Percentiles rank a stretch among this genome's conserved stretches.
Conservation (phyloP, 176 grass and related monocot genomes). For the Carex littledalei region DNA sequence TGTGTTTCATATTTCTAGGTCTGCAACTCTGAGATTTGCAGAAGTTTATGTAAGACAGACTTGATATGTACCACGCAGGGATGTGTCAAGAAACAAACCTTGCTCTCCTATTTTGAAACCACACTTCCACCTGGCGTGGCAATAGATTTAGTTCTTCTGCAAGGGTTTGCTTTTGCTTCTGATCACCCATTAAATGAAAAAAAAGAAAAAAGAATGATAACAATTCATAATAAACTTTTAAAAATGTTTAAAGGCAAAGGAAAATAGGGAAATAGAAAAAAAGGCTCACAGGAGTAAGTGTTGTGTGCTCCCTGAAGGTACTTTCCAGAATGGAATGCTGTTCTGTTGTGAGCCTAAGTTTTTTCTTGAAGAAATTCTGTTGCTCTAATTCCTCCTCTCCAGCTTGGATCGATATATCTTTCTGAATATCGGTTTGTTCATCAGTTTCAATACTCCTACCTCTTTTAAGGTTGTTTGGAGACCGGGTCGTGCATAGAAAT, state of each 20-base stretch:
- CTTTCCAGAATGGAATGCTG: conserved; percentile 4
- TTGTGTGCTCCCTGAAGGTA: conserved; percentile 65
- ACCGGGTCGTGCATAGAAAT: background rate
- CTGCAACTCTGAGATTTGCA: background rate
- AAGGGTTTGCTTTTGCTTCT: conserved; percentile 76
- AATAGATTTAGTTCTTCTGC: conserved; percentile 69
- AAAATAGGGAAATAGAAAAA: background rate
- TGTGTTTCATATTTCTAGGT: background rate
- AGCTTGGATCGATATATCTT: background rate
- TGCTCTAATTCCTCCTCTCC: conserved; percentile 18
- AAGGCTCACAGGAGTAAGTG: conserved; percentile 57
- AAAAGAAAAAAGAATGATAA: background rate
- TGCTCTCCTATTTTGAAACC: conserved; percentile 97
- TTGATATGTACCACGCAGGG: background rate
- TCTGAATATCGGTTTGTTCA: background rate
- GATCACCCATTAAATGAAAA: conserved; percentile 18
- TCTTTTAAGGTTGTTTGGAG: conserved; percentile 1
- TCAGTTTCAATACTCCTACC: background rate
- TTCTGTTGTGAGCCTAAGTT: conserved; percentile 20
- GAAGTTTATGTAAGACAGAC: background rate
- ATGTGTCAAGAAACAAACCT: conserved; percentile 47
- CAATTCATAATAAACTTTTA: background rate
- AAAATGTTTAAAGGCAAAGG: background rate
- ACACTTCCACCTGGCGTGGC: conserved; percentile 93
- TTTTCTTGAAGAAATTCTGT: conserved; percentile 6